A percentile compares a stretch with the other conserved stretches of the same genome.
Evolutionary conservation across 2,329 filamentous ascomycete species (phyloP).

Genomic region (Pseudocercospora fijiensis): DNA sequence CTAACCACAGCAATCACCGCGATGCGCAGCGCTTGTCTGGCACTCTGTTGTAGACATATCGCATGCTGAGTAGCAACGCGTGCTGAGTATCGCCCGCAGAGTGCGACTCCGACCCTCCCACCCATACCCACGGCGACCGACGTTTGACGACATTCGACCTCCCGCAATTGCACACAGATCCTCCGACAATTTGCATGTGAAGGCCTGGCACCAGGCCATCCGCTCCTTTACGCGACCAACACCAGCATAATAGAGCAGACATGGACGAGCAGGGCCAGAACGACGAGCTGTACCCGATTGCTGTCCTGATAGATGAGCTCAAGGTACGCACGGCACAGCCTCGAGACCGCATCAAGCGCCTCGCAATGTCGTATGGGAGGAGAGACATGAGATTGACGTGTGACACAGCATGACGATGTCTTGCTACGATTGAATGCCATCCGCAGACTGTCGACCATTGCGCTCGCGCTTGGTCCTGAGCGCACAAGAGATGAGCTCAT

Average conservation of each 20-base stretch:
- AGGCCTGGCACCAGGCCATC: conserved; percentile 29
- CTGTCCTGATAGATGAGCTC: conserved; percentile 98
- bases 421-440: conserved; percentile 97
- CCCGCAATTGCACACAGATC: conserved; percentile 1
- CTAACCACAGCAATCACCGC: neutral
- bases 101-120: neutral
- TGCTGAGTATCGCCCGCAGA: conserved; percentile 2
- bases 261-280: conserved; percentile 86
- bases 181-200: conserved; percentile 21
- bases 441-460: conserved; percentile 95
- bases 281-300: conserved; percentile 99
- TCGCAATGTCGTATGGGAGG: neutral
- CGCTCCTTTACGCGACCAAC: conserved; percentile 28
- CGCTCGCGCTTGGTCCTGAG: conserved; percentile 90
- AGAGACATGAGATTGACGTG: conserved; percentile 14
- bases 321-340: conserved; percentile 64
- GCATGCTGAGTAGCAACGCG: neutral
- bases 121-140: conserved; percentile 6
- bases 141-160: conserved; percentile 9
- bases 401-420: conserved; percentile 87
- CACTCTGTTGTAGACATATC: neutral
- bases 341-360: neutral
- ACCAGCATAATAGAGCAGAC: conserved; percentile 37
- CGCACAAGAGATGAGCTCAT: conserved; percentile 97
- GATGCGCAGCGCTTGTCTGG: neutral